phyloP scores from a whole-genome alignment of 176 grass and related monocot species.

The Otatea glauca region DNA sequence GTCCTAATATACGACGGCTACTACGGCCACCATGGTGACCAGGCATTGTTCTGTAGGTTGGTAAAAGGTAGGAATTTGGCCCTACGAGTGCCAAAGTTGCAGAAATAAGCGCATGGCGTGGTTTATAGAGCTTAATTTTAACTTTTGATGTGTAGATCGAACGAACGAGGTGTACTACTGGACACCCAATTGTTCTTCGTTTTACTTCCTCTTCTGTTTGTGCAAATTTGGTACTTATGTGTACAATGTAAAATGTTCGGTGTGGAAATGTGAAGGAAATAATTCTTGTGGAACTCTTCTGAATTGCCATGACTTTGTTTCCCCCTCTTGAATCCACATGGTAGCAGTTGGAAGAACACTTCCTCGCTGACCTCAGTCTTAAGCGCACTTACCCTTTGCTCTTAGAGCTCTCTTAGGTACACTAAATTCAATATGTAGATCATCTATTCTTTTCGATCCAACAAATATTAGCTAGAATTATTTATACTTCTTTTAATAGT shows the following conservation, averaged over 20 bases:
- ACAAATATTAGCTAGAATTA: too few relatives aligned
- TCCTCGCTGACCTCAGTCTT: not conserved
- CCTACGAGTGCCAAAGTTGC: slow-evolving; percentile 22
- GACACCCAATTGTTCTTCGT: not conserved
- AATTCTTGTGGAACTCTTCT: not conserved
- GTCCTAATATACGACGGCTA: not conserved
- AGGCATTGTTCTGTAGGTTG: not conserved
- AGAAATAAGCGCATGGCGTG: slow-evolving; percentile 39
- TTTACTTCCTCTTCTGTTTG: not conserved
- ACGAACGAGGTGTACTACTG: not conserved
- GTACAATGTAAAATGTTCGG: slow-evolving; percentile 11
- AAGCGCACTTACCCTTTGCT: not conserved
- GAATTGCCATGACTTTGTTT: not conserved
- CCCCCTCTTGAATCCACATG: not conserved
- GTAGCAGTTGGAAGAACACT: not conserved
- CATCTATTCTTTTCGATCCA: too few relatives aligned
- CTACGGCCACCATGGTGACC: not conserved
- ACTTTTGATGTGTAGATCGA: not conserved
- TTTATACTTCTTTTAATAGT: too few relatives aligned
- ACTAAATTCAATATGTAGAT: too few relatives aligned
- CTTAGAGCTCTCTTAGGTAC: not conserved
- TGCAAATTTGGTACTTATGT: too few relatives aligned
- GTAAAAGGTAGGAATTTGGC: slow-evolving; percentile 36
- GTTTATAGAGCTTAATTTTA: not conserved
- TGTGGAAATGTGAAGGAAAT: slow-evolving; percentile 13